These are phyloP conservation scores for Amborella trichopoda DNA, from an alignment of 164 flowering plant genomes.

Conservation along the genomic window DNA sequence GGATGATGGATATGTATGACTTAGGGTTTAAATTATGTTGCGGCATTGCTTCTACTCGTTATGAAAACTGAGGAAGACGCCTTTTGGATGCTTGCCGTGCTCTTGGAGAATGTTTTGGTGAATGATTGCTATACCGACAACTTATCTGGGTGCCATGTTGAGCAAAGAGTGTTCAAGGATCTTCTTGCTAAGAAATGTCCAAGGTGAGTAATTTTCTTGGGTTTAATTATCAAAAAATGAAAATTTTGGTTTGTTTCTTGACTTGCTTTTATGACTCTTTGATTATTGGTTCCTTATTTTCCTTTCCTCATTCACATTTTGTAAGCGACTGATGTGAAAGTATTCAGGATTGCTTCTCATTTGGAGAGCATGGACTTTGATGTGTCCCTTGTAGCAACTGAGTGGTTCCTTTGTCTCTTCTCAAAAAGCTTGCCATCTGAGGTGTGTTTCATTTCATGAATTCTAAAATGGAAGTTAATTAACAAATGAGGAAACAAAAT, in stretches of 20 bases:
- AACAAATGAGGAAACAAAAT: too few species aligned
- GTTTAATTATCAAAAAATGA: too few species aligned
- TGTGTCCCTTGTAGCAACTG: slow-evolving; percentile 90
- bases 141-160: slow-evolving; percentile 94
- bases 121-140: slow-evolving; percentile 86
- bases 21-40: slow-evolving; percentile 95
- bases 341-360: slow-evolving; percentile 70
- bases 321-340: background rate
- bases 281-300: background rate
- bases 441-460: too few species aligned
- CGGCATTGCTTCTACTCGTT: slow-evolving; percentile 83
- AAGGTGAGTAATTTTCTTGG: slow-evolving; percentile 24
- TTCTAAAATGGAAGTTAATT: too few species aligned
- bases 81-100: slow-evolving; percentile 95
- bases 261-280: background rate
- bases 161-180: slow-evolving; percentile 87
- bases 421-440: slow-evolving; percentile 97
- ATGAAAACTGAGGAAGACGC: slow-evolving; percentile 98
- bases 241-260: background rate
- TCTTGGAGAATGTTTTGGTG: slow-evolving; percentile 80
- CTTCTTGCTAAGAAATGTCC: slow-evolving; percentile 71
- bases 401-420: slow-evolving; percentile 95
- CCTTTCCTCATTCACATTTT: background rate
- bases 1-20: too few species aligned
- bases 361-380: slow-evolving; percentile 81